Base-by-base conservation (phyloP, 495 filamentous ascomycete species). In the Penicillium longicatenatum region DNA sequence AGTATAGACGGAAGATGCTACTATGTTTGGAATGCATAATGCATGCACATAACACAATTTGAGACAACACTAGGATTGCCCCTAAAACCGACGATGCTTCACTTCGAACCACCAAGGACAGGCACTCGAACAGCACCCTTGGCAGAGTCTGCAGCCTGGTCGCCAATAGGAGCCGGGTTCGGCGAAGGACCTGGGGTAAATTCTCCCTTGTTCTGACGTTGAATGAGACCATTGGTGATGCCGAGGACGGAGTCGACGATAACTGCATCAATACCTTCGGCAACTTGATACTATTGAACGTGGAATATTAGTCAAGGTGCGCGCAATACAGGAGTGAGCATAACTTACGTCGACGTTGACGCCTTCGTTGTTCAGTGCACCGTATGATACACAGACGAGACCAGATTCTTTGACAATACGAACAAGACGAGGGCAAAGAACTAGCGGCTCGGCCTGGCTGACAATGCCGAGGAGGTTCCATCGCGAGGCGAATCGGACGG, bases 401-500 rank as follows among this genome's bases (percentile, higher is more conserved):
- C 94, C 94, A 21, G 84, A 89, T 74, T 96, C 91, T 75, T 97
- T 98, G 16, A 99, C 91, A n/a, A 96, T 92, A 62, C 86, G 89
- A 12, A 99, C 91, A 50, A 99, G 73, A n/a, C 95, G 78, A 16
- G 95, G 95, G 67, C 89, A 90, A 42, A 89, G 83, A 24, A 96
- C 89, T 11, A 99, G 80, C 9, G 93, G 91, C 69, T 91, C 89
- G 4, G 89, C 91, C 42, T 87, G 80, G 47, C 86, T 86, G 11
- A 98, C 95, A 56, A 99, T 87, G 6, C 95, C 95, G 4, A 97
- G 80, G 52, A 99, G 70, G 62, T 97, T 97, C 95, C 95, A 99
- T 11, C 92, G 79, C 43, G 85, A 89, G 4, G 95, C 95, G 61
- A 99, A 99, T 5, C 93, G 83, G 62, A 99, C 87, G 0, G 92